These are phyloP conservation scores for Lathyrus aphaca DNA, from an alignment of 306 rosid species.

Conservation along the genomic window DNA sequence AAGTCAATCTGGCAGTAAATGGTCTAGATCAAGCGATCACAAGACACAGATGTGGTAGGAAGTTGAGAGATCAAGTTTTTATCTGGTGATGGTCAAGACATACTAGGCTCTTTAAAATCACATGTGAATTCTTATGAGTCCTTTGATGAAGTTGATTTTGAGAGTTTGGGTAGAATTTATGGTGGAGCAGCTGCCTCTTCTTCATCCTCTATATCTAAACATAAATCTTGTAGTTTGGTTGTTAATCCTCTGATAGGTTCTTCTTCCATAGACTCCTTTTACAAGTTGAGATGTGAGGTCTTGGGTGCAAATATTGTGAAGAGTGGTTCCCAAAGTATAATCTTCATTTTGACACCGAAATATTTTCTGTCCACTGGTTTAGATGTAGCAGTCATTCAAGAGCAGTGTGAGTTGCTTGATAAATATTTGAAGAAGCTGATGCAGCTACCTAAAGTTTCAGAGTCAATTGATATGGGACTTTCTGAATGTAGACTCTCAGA, in stretches of 20 bases:
- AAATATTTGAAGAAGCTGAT: constrained; percentile 84
- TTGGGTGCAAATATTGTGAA: constrained; percentile 95
- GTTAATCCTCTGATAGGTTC: constrained; percentile 63
- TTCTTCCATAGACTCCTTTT: constrained; percentile 68
- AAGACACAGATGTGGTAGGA: constrained; percentile 75
- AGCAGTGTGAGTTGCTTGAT: too few species aligned
- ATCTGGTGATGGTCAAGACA: too few species aligned
- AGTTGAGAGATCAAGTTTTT: too few species aligned
- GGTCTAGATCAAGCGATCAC: constrained; percentile 75
- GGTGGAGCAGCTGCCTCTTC: constrained; percentile 92
- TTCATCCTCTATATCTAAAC: constrained; percentile 52
- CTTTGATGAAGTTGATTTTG: constrained; percentile 73
- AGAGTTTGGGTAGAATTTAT: constrained; percentile 68
- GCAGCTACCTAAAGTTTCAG: constrained; percentile 93
- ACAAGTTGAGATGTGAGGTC: constrained; percentile 95
- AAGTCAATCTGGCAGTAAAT: constrained; percentile 64
- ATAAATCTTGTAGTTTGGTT: constrained; percentile 47
- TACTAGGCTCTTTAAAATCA: too few species aligned
- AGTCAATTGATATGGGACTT: constrained; percentile 99
- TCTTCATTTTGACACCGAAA: constrained; percentile 95
- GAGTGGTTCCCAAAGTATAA: constrained; percentile 89
- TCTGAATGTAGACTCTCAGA: constrained; percentile 99
- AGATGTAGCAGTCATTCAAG: constrained; percentile 83
- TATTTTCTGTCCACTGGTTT: constrained; percentile 93
- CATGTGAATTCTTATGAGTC: constrained; percentile 58